Conservation (phyloP, 2,329 filamentous ascomycete genomes). For the Fusarium floridanum region DNA sequence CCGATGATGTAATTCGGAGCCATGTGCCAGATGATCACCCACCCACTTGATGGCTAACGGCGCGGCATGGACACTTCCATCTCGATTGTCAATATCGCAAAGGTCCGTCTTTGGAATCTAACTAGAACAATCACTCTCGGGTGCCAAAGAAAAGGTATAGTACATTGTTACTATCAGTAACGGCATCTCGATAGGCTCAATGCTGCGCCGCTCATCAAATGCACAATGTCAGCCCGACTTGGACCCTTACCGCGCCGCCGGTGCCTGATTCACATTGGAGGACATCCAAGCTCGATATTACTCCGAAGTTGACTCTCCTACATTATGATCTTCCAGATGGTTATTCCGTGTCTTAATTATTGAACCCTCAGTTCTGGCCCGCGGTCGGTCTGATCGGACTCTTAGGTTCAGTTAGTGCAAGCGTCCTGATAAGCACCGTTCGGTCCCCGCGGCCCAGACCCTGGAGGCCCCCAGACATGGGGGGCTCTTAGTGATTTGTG, state of each 20-base stretch:
- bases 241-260: not conserved
- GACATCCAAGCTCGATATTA: not conserved
- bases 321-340: not conserved
- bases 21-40: not conserved
- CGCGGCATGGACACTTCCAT: not conserved
- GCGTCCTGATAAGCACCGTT: constrained; percentile 54
- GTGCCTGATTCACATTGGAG: not conserved
- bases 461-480: constrained; percentile 4
- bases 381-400: constrained; percentile 45
- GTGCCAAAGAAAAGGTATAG: not conserved
- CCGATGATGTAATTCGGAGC: not conserved
- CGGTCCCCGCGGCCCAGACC: constrained; percentile 15
- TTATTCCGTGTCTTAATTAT: not conserved
- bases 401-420: constrained; percentile 47
- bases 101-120: not conserved
- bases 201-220: not conserved
- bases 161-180: not conserved
- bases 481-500: constrained; percentile 31
- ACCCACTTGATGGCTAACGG: not conserved
- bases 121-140: not conserved
- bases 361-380: not conserved
- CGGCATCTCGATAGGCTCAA: not conserved
- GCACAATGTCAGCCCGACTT: not conserved
- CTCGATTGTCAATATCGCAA: not conserved
- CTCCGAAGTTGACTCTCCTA: not conserved